Evolutionary conservation across 2,329 filamentous ascomycete species (phyloP).

Genomic region (Huntiella omanensis): DNA sequence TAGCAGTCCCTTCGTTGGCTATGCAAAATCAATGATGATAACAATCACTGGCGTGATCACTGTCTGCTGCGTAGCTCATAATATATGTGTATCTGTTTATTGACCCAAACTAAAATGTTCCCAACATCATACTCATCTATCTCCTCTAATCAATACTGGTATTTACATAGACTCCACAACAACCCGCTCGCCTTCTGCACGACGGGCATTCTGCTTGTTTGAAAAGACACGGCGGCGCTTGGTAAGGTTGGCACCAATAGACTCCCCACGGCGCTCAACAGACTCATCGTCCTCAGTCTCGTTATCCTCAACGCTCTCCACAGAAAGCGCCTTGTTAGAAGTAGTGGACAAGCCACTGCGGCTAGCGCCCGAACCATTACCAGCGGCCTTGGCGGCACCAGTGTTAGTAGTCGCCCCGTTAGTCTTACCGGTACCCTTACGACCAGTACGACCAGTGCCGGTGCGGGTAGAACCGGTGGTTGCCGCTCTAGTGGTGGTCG

Average conservation of each 20-base stretch:
- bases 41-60: too few species aligned
- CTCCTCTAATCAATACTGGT: too few species aligned
- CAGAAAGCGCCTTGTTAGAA: not conserved
- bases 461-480: not conserved
- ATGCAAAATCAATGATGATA: too few species aligned
- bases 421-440: not conserved
- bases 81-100: too few species aligned
- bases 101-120: too few species aligned
- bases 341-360: not conserved
- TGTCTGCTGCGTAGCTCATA: too few species aligned
- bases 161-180: too few species aligned
- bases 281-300: not conserved
- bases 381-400: not conserved
- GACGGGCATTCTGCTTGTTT: conserved; percentile 3
- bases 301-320: not conserved
- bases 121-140: too few species aligned
- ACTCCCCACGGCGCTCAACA: not conserved
- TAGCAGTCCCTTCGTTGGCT: too few species aligned
- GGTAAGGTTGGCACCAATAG: not conserved
- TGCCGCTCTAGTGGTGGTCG: not conserved
- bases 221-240: conserved; percentile 7
- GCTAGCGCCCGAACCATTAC: not conserved
- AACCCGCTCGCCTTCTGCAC: not conserved
- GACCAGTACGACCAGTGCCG: not conserved
- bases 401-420: not conserved